These are phyloP conservation scores for Spencermartinsiella ligniputridi DNA, from an alignment of 1,139 yeast genomes.

Conservation along the genomic window DNA sequence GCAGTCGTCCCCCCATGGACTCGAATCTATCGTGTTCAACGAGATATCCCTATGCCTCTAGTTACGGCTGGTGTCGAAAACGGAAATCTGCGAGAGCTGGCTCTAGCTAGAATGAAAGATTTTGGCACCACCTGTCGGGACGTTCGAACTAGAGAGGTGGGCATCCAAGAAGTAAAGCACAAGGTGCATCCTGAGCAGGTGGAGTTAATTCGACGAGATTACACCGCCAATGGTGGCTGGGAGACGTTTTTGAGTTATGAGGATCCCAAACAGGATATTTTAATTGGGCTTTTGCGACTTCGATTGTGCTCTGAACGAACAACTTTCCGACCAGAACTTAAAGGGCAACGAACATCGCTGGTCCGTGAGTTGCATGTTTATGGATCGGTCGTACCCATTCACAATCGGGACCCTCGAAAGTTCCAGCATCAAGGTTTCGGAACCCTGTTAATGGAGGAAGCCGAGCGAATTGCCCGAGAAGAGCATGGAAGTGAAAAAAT, in stretches of 20 bases:
- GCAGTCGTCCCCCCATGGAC: slow-evolving; percentile 99
- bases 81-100: slow-evolving; percentile 93
- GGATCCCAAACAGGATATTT: slow-evolving; percentile 94
- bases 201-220: slow-evolving; percentile 90
- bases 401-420: slow-evolving; percentile 95
- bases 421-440: slow-evolving; percentile 99
- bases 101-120: slow-evolving; percentile 96
- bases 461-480: slow-evolving; percentile 89
- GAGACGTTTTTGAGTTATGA: slow-evolving; percentile 94
- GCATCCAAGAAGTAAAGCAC: slow-evolving; percentile 97
- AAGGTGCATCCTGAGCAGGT: slow-evolving; percentile 97
- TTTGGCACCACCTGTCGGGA: slow-evolving; percentile 95
- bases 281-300: slow-evolving; percentile 83
- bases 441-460: slow-evolving; percentile 95
- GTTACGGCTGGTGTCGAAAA: slow-evolving; percentile 98
- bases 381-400: slow-evolving; percentile 96
- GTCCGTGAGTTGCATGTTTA: slow-evolving; percentile 96
- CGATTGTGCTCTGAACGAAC: slow-evolving; percentile 86
- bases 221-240: slow-evolving; percentile 99
- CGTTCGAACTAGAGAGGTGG: slow-evolving; percentile 98
- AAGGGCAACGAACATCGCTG: slow-evolving; percentile 78
- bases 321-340: slow-evolving; percentile 87
- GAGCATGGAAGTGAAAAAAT: slow-evolving; percentile 92
- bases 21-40: slow-evolving; percentile 93
- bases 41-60: slow-evolving; percentile 99